Evolutionary conservation across 768 basidiomycete genomes (phyloP), one percentile per base, ranked within the genome.

Genomic region (Suillus decipiens): DNA sequence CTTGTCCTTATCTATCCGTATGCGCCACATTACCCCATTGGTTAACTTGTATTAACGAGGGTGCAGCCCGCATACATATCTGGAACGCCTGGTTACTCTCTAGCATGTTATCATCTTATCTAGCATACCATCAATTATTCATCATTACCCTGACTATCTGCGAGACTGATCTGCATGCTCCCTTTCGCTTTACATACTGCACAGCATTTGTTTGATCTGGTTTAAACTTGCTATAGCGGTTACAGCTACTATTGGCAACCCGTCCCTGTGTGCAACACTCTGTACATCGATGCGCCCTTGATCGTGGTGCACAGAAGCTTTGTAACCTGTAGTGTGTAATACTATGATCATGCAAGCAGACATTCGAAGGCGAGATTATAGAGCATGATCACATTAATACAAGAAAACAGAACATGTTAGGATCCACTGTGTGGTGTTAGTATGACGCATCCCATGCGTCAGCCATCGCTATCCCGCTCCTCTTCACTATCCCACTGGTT

Each of bases 401-500:
- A 53, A 53, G 11, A 19, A 31, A 19, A 33, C 10, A 53, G 1
- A 34, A 34, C 51, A 33, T 53, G 19, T 53, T 31, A 19, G 11
- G 51, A 33, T 31, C 19, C 51, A 34, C 34, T 34, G 31, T 31
- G 10, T 33, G 12, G 51, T 19, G 17, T 50, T 9, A 28, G 48
- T 48, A 53, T 10, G 10, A n/a, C 31, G 19, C 51, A 53, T 34
- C 17, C 51, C 11, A 10, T 42, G 10, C 48, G 45, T 62, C 54
- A 68, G n/a, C 66, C 63, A 36, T 72, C 73, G 17, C 69, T 69
- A 28, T 77, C 72, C 48, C 72, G 77, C 7, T 81, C 82, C 37
- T 81, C 84, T 33, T 84, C 82, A 37, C 75, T 78, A 36, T 82
- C 82, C 75, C 80, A 83, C 48, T 72, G 74, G 73, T 77, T 81